Evolutionary conservation across 83 land plant species (phyloP).

Genomic region (Larix sibirica): DNA sequence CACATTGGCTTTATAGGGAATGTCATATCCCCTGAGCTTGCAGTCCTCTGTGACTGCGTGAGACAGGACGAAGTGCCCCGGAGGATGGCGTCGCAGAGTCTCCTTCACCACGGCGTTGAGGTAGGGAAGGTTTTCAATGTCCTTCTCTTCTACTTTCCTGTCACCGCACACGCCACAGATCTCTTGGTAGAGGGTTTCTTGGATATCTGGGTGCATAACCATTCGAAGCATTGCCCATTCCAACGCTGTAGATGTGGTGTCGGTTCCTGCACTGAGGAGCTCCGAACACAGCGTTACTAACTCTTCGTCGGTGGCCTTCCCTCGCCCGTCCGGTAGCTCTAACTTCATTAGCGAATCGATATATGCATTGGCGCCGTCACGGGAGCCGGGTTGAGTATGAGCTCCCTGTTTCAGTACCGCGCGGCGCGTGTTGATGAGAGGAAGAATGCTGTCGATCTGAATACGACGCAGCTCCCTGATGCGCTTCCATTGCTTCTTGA

Average conservation of each 20-base stretch:
- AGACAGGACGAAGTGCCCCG: slow-evolving; percentile 46
- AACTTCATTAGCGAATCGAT: slow-evolving; percentile 59
- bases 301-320: slow-evolving; percentile 36
- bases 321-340: slow-evolving; percentile 37
- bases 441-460: slow-evolving; percentile 49
- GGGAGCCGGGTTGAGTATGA: not conserved
- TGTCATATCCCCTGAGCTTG: slow-evolving; percentile 49
- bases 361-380: slow-evolving; percentile 44
- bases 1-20: slow-evolving; percentile 52
- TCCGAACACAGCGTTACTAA: slow-evolving; percentile 45
- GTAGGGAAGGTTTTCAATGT: slow-evolving; percentile 61
- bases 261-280: slow-evolving; percentile 8
- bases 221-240: slow-evolving; percentile 21
- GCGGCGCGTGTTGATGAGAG: slow-evolving; percentile 39
- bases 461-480: slow-evolving; percentile 34
- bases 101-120: slow-evolving; percentile 76
- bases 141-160: slow-evolving; percentile 55
- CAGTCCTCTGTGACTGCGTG: slow-evolving; percentile 48
- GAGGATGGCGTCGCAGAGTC: slow-evolving; percentile 71
- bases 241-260: slow-evolving; percentile 7
- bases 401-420: slow-evolving; percentile 32
- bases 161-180: not conserved
- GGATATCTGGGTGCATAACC: slow-evolving; percentile 12
- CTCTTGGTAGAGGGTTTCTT: not conserved
- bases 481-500: slow-evolving; percentile 30